Conservation (phyloP, 306 rosid species). For the Prunus mira region DNA sequence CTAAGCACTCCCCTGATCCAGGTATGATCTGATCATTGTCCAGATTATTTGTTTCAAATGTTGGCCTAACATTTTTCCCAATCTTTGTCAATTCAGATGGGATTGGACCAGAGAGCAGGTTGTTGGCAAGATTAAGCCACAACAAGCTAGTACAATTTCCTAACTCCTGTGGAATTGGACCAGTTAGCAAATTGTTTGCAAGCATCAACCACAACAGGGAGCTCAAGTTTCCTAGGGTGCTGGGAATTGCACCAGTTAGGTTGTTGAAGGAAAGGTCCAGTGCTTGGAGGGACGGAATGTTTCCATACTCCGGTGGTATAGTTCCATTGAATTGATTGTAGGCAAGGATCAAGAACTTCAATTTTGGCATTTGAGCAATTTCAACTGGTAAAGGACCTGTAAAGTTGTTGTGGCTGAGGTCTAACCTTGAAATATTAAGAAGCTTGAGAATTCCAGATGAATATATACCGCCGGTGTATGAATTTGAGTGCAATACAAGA, state of each 20-base stretch:
- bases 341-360: slow-evolving; percentile 62
- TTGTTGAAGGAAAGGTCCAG: slow-evolving; percentile 73
- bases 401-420: slow-evolving; percentile 65
- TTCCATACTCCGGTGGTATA: slow-evolving; percentile 65
- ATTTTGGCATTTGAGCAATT: slow-evolving; percentile 56
- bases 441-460: slow-evolving; percentile 70
- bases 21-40: slow-evolving; percentile 26
- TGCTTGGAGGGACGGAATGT: slow-evolving; percentile 56
- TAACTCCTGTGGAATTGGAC: slow-evolving; percentile 66
- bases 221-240: slow-evolving; percentile 65
- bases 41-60: slow-evolving; percentile 54
- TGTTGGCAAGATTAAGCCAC: slow-evolving; percentile 91
- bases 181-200: slow-evolving; percentile 63
- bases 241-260: slow-evolving; percentile 68
- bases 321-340: slow-evolving; percentile 67
- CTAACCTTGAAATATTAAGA: slow-evolving; percentile 54
- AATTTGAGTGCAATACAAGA: slow-evolving; percentile 69
- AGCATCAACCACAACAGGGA: slow-evolving; percentile 95
- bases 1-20: slow-evolving; percentile 85
- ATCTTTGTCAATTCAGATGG: slow-evolving; percentile 65
- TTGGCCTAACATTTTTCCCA: slow-evolving; percentile 51
- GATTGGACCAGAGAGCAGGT: slow-evolving; percentile 58
- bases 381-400: slow-evolving; percentile 77
- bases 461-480: slow-evolving; percentile 59
- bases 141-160: slow-evolving; percentile 81